Base-by-base conservation (phyloP, 345 rosid species). In the Salix purpurea region DNA sequence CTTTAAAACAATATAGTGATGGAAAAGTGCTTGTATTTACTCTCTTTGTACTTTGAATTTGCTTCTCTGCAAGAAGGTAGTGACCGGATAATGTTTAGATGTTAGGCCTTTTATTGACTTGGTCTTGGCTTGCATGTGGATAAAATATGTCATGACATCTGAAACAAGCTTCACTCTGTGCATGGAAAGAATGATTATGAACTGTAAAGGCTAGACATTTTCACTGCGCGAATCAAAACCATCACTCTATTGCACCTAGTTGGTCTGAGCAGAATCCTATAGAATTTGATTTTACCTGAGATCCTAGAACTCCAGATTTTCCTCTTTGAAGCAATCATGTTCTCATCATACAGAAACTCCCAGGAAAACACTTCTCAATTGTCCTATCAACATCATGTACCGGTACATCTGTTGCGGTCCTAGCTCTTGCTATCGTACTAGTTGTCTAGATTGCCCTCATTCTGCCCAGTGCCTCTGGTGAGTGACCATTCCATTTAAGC, bases 271-370 rank as follows among this genome's bases (percentile, higher is more conserved):
- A 93, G 77, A 91, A 93, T 42, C 77, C 81, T 67, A 85, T 78
- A 67, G 89, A 77, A 83, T 89, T 86, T 73, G 89, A 74, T 84
- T 36, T 83, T 83, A 61, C 79, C 83, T 4, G 65, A 65, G 77
- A 96, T 81, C 84, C 79, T 81, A 76, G 89, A 93, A 70, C 82
- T 84, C 97, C 98, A 93, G 50, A 90, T 75, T 76, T 80, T 85
- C 37, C 97, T 98, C 82, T 89, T 93, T 5, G 94, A 85, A 69
- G 91, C 88, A 81, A 90, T 86, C 79, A 90, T 80, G 85, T 96
- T 93, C 73, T 90, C 94, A 65, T 91, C 93, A 44, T 93, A 91
- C 28, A 93, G 84, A 76, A 96, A 93, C 46, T 96, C 98, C 98
- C 93, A 87, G 21, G 98, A 93, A 84, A 91, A 87, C 98, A 96